Evolutionary conservation across 345 rosid genomes (phyloP).

Genomic region (Microcos paniculata): DNA sequence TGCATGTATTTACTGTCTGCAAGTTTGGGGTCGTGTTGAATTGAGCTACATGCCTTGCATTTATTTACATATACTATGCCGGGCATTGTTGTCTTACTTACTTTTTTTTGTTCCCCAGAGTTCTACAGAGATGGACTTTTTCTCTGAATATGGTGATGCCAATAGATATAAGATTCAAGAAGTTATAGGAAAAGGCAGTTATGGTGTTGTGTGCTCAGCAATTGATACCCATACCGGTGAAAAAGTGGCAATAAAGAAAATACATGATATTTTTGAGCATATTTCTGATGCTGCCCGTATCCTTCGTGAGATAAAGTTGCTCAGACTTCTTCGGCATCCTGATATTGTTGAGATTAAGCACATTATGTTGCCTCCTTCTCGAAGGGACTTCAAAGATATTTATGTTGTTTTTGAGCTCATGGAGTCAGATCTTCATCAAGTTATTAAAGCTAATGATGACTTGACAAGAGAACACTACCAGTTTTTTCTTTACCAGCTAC

Average conservation of each 20-base stretch:
- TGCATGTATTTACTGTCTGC: background rate
- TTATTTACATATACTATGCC: background rate
- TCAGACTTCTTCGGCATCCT: conserved; percentile 83
- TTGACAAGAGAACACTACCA: conserved; percentile 93
- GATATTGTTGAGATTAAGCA: conserved; percentile 95
- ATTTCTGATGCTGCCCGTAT: conserved; percentile 90
- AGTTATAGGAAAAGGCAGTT: conserved; percentile 92
- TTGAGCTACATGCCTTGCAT: background rate
- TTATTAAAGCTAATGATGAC: conserved; percentile 95
- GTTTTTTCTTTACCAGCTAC: conserved; percentile 88
- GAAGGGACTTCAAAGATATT: conserved; percentile 91
- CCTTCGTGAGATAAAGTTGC: conserved; percentile 85
- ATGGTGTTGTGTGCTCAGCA: conserved; percentile 94
- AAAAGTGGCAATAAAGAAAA: conserved; percentile 91
- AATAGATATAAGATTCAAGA: conserved; percentile 82
- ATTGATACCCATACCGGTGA: conserved; percentile 79
- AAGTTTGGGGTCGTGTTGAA: background rate
- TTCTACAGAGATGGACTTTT: conserved; percentile 78
- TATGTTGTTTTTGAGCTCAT: conserved; percentile 96
- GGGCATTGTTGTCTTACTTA: background rate
- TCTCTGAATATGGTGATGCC: conserved; percentile 93
- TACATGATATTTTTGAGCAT: conserved; percentile 88
- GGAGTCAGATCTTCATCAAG: conserved; percentile 98
- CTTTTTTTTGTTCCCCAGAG: conserved; percentile 45
- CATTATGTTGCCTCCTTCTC: conserved; percentile 92